Conservation (phyloP, 176 grass and related monocot genomes). For the Ensete glaucum region DNA sequence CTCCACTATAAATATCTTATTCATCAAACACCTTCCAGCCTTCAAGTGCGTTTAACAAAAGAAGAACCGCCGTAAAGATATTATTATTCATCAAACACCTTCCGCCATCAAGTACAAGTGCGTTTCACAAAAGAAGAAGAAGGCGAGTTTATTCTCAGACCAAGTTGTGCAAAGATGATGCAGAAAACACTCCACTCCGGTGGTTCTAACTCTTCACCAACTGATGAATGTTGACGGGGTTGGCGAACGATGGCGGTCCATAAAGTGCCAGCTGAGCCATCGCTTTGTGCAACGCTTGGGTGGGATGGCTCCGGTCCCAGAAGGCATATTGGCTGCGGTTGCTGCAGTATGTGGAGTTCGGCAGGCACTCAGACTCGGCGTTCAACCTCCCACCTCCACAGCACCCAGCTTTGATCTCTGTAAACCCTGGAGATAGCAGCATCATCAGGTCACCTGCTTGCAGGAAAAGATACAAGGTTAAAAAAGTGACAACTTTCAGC, state of each 20-base stretch:
- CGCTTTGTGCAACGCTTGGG: slow-evolving; percentile 16
- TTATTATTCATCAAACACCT: too few species aligned
- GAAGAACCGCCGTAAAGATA: too few species aligned
- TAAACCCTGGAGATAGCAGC: slow-evolving; percentile 1
- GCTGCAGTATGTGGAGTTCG: slow-evolving; percentile 14
- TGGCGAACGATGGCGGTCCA: background rate
- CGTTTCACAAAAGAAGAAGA: too few species aligned
- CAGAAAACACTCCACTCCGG: too few species aligned
- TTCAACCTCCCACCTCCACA: slow-evolving; percentile 25
- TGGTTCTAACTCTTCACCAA: background rate
- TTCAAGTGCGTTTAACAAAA: too few species aligned
- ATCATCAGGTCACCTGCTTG: background rate
- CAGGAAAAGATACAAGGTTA: background rate
- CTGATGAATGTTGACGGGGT: slow-evolving; percentile 17
- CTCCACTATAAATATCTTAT: too few species aligned
- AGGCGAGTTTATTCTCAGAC: too few species aligned
- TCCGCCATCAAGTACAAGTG: too few species aligned
- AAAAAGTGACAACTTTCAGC: too few species aligned
- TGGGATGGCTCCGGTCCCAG: slow-evolving; percentile 28
- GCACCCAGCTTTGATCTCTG: slow-evolving; percentile 5
- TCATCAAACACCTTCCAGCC: too few species aligned
- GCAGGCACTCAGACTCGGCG: slow-evolving; percentile 13
- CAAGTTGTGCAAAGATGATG: too few species aligned
- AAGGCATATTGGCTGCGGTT: slow-evolving; percentile 14
- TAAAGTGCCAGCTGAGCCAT: slow-evolving; percentile 7